Evolutionary conservation across 2,329 filamentous ascomycete species (phyloP), one percentile per base, ranked within the genome.

Genomic region (Colletotrichum lentis): DNA sequence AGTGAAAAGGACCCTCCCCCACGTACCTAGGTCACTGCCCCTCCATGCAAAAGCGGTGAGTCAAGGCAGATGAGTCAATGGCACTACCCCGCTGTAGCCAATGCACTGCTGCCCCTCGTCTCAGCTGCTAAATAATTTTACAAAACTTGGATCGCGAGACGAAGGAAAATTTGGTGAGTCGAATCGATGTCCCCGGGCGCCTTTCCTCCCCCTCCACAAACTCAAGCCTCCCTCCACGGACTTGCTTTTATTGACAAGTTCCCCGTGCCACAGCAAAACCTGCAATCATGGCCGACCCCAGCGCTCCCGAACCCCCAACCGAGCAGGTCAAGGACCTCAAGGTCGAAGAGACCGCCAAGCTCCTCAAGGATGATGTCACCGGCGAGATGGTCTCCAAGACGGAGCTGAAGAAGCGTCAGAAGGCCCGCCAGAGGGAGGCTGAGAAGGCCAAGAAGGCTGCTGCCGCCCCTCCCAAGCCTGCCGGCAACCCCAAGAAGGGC

Each of bases 381-480:
- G 96, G 96, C 75, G 96, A 99, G 83, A 90, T 81, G 80, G 78
- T 91, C 69, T 94, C 91, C 83, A 94, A 94, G 89, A 88, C 89
- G 18, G 91, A 94, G 82, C 85, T 98, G 79, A 99, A 99, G 93
- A 95, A 93, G 84, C 90, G 95, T 76, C 88, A 94, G 84, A 99
- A 99, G 92, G 86, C 90, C 77, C 90, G 95, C 73, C 88, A 95
- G 80, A 89, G 88, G 80, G 94, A 96, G 70, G 91, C 91, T 73
- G 92, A 94, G 83, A 97, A 97, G 90, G 89, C 89, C 74, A 89
- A 93, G 82, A 95, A 93, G 85, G 91, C 89, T 35, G 91, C 92
- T 60, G 85, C 88, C 58, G 85, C 89, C 69, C 84, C 88, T 43
- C 85, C 87, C 47, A 84, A 85, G 72, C 81, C 87, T 52, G 85